These are phyloP conservation scores for Delphinella strobiligena DNA, from an alignment of 2,329 filamentous ascomycete genomes.

Conservation along the genomic window DNA sequence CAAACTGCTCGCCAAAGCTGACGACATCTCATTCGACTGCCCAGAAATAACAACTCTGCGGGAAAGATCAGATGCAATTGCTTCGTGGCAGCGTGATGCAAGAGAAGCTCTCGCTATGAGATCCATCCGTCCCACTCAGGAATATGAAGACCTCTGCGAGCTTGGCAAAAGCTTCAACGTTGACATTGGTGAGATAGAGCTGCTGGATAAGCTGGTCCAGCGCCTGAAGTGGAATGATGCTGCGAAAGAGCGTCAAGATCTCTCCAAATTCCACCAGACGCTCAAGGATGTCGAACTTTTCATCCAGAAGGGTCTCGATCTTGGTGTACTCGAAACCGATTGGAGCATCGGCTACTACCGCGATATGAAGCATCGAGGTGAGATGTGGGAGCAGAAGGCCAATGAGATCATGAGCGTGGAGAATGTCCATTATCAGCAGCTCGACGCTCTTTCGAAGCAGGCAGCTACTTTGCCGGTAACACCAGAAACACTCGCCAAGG, in stretches of 20 bases:
- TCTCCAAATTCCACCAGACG: slow-evolving; percentile 43
- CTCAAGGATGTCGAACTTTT: slow-evolving; percentile 69
- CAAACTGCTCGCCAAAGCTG: slow-evolving; percentile 70
- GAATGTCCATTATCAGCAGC: slow-evolving; percentile 81
- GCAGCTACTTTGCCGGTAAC: slow-evolving; percentile 71
- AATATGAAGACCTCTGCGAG: slow-evolving; percentile 74
- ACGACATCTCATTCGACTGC: slow-evolving; percentile 84
- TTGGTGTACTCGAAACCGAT: slow-evolving; percentile 70
- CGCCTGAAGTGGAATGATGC: slow-evolving; percentile 83
- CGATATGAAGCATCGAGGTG: slow-evolving; percentile 63
- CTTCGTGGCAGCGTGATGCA: slow-evolving; percentile 69
- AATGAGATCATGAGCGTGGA: slow-evolving; percentile 89
- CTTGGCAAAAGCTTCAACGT: slow-evolving; percentile 81
- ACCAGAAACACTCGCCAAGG: slow-evolving; percentile 62
- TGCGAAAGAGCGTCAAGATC: slow-evolving; percentile 44
- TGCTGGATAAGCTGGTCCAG: slow-evolving; percentile 66
- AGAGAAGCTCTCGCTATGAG: slow-evolving; percentile 47
- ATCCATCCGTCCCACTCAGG: slow-evolving; percentile 28
- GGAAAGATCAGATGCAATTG: slow-evolving; percentile 75
- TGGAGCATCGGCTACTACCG: slow-evolving; percentile 65
- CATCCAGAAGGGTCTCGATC: slow-evolving; percentile 62
- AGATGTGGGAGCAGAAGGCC: slow-evolving; percentile 86
- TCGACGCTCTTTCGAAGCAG: slow-evolving; percentile 82
- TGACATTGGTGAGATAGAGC: slow-evolving; percentile 78
- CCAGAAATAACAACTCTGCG: slow-evolving; percentile 76